Evolutionary conservation across 768 basidiomycete species (phyloP).

Genomic region (Daedalea quercina): DNA sequence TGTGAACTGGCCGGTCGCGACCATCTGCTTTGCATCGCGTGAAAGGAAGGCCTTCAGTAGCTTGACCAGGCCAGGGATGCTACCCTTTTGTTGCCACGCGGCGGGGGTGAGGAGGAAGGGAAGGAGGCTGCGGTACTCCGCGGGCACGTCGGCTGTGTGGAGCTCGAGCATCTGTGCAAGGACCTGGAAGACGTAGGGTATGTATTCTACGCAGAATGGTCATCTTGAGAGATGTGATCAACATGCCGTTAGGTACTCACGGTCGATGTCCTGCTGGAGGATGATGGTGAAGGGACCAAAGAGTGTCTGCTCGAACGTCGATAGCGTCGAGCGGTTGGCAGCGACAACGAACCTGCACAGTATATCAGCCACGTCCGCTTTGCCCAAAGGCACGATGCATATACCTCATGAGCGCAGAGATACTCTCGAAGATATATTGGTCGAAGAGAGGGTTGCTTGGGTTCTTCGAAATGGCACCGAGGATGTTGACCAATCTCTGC

Average conservation of each 20-base stretch:
- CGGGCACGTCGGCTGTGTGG: slow-evolving; percentile 59
- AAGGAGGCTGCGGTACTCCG: slow-evolving; percentile 72
- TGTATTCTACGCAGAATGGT: slow-evolving; percentile 66
- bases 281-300: slow-evolving; percentile 87
- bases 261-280: slow-evolving; percentile 88
- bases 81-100: slow-evolving; percentile 91
- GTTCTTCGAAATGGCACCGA: slow-evolving; percentile 88
- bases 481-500: slow-evolving; percentile 69
- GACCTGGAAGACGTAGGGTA: slow-evolving; percentile 96
- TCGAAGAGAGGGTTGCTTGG: slow-evolving; percentile 98
- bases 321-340: slow-evolving; percentile 56
- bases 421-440: slow-evolving; percentile 94
- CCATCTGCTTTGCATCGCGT: slow-evolving; percentile 63
- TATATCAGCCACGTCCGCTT: not conserved
- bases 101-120: slow-evolving; percentile 79
- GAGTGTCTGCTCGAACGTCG: slow-evolving; percentile 72
- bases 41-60: slow-evolving; percentile 79
- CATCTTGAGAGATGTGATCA: not conserved
- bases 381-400: slow-evolving; percentile 2
- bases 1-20: slow-evolving; percentile 62
- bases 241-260: slow-evolving; percentile 36
- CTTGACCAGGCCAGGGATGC: slow-evolving; percentile 88
- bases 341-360: slow-evolving; percentile 68
- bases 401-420: slow-evolving; percentile 88
- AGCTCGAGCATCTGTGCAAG: slow-evolving; percentile 92